Percentiles rank a stretch among this genome's conserved stretches.
These are phyloP conservation scores for Radiomyces spectabilis DNA, from an alignment of 192 early-diverging fungal genomes.

Conservation along the genomic window DNA sequence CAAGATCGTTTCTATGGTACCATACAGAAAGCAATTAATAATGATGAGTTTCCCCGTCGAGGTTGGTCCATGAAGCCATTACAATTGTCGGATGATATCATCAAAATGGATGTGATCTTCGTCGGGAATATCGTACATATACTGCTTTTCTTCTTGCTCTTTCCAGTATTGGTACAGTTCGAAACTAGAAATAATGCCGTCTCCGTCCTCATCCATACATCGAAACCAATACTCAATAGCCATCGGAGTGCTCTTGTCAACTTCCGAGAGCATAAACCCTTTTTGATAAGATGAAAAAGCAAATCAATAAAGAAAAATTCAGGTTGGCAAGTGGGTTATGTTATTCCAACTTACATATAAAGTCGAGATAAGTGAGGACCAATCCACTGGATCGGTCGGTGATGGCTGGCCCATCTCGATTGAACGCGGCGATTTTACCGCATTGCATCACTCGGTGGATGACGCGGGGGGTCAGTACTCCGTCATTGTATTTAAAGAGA, in stretches of 20 bases:
- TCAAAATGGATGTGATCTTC: conserved; percentile 20
- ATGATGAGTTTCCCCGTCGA: not conserved
- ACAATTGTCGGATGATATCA: conserved; percentile 31
- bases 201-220: conserved; percentile 86
- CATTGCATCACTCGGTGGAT: conserved; percentile 66
- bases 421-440: conserved; percentile 38
- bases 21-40: not conserved
- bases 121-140: not conserved
- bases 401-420: conserved; percentile 1
- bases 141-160: conserved; percentile 52
- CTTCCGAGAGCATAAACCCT: conserved; percentile 32
- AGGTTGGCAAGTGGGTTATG: too few relatives aligned
- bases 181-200: conserved; percentile 77
- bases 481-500: conserved; percentile 65
- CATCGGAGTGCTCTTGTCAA: conserved; percentile 25
- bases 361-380: conserved; percentile 26
- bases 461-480: conserved; percentile 59
- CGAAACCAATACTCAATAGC: conserved; percentile 63
- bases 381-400: not conserved
- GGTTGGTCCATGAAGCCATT: not conserved
- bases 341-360: conserved; percentile 32
- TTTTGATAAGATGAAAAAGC: not conserved
- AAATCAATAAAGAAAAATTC: not conserved
- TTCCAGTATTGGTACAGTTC: conserved; percentile 83
- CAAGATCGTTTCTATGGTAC: conserved; percentile 20